A percentile compares a stretch with the other conserved stretches of the same genome.
Evolutionary conservation across 345 rosid species (phyloP).

Genomic region (Syzygium jambos): DNA sequence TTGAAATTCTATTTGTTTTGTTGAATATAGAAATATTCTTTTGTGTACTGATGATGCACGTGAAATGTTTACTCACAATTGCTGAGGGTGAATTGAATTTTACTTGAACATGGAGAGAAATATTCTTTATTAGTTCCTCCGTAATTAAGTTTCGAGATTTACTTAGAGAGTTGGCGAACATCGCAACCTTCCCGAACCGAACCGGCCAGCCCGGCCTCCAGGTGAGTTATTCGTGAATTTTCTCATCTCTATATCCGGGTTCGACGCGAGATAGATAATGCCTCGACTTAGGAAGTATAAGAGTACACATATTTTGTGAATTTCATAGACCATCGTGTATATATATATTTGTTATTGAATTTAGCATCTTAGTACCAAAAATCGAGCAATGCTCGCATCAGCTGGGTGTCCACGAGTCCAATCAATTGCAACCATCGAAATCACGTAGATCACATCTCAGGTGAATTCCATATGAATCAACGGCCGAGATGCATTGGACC

Average conservation of each 20-base stretch:
- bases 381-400: background rate
- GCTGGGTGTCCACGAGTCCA: fast-evolving
- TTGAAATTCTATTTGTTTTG: background rate
- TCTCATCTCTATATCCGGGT: fast-evolving
- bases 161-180: background rate
- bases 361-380: fast-evolving
- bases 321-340: background rate
- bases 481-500: background rate
- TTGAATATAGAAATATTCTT: background rate
- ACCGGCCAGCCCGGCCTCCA: fast-evolving
- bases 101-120: background rate
- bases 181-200: fast-evolving
- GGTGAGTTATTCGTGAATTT: background rate
- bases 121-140: background rate
- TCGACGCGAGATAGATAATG: fast-evolving
- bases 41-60: background rate
- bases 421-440: background rate
- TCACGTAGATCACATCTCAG: background rate
- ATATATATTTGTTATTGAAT: background rate
- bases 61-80: background rate
- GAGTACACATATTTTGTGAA: background rate
- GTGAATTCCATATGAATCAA: background rate
- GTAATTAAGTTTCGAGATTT: background rate
- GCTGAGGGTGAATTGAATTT: background rate
- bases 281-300: background rate